phyloP scores from a whole-genome alignment of 345 rosid species.

The Euclidium syriacum region DNA sequence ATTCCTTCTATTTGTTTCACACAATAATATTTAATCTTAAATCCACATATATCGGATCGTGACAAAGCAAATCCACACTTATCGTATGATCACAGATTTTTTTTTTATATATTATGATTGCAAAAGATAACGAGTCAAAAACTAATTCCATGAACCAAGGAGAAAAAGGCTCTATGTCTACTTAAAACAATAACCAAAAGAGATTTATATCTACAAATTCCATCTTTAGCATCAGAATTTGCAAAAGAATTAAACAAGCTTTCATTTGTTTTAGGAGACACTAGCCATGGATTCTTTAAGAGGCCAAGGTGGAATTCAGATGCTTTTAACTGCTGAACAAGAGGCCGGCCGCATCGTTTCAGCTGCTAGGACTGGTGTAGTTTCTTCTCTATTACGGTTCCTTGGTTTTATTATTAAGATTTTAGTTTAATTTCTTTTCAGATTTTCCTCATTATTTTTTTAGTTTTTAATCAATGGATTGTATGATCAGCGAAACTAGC shows the following conservation, averaged over 20 bases:
- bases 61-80: background rate
- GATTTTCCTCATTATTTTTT: background rate
- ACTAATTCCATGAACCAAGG: conserved; percentile 28
- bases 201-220: conserved; percentile 14
- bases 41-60: too few species aligned
- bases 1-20: background rate
- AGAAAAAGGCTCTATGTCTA: conserved; percentile 20
- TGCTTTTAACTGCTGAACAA: conserved; percentile 38
- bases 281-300: conserved; percentile 30
- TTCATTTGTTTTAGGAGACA: conserved; percentile 14
- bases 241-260: conserved; percentile 8
- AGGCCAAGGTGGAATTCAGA: conserved; percentile 37
- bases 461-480: background rate
- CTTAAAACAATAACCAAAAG: conserved; percentile 3
- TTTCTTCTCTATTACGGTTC: background rate
- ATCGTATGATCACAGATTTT: background rate
- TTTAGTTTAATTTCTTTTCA: background rate
- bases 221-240: conserved; percentile 2
- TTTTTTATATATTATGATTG: background rate
- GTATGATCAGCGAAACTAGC: conserved; percentile 27
- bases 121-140: conserved; percentile 21
- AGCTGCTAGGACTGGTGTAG: conserved; percentile 28
- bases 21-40: background rate
- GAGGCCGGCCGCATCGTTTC: conserved; percentile 32
- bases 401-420: background rate